phyloP scores from a whole-genome alignment of 371 early-diverging fungal genomes.

The Encephalitozoon romaleae region DNA sequence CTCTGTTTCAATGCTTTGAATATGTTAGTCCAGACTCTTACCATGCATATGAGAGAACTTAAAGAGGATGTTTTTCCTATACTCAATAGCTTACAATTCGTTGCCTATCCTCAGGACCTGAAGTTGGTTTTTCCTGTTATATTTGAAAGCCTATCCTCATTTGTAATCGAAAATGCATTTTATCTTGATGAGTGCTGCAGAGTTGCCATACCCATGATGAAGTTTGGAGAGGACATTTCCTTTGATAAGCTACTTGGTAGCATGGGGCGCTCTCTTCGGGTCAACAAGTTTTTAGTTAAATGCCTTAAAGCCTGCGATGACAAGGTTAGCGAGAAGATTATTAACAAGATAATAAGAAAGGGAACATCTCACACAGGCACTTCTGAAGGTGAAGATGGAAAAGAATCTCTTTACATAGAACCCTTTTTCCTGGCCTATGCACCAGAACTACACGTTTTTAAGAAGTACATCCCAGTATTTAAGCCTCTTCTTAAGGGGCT shows the following conservation, averaged over 20 bases:
- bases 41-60: conserved; percentile 10
- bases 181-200: conserved; percentile 7
- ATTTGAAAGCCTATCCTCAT: neutral
- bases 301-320: conserved; percentile 10
- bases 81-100: neutral
- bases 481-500: conserved; percentile 19
- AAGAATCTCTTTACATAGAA: neutral
- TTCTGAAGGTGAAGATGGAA: neutral
- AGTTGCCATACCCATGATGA: neutral
- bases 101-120: neutral
- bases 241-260: neutral
- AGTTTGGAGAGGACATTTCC: neutral
- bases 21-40: conserved; percentile 18
- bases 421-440: conserved; percentile 31
- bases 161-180: conserved; percentile 27
- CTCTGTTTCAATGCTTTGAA: conserved; percentile 29
- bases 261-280: conserved; percentile 4
- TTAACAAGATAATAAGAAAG: conserved; percentile 8
- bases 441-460: conserved; percentile 28
- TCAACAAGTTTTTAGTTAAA: conserved; percentile 24
- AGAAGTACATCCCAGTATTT: conserved; percentile 10
- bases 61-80: conserved; percentile 15
- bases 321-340: neutral
- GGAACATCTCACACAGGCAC: neutral
- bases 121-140: neutral